Conservation (phyloP, 345 rosid genomes). For the Acer campestre region DNA sequence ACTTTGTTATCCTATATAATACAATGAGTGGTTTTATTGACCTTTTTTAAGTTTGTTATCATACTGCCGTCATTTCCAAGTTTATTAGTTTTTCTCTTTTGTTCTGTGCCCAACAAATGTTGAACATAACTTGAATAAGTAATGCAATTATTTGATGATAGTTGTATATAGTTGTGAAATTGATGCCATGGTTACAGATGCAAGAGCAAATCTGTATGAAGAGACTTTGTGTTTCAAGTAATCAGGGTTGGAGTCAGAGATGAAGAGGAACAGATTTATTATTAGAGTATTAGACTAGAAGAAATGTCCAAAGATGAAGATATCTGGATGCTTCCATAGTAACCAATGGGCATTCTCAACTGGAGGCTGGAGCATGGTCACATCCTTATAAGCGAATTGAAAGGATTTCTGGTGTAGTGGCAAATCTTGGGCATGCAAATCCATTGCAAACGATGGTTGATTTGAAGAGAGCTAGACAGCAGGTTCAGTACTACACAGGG, state of each 20-base stretch:
- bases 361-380: conserved; percentile 80
- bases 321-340: conserved; percentile 81
- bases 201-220: conserved; percentile 81
- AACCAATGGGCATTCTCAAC: conserved; percentile 72
- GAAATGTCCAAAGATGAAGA: conserved; percentile 40
- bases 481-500: conserved; percentile 31
- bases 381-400: conserved; percentile 84
- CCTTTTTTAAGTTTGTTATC: neutral
- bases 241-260: conserved; percentile 66
- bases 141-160: neutral
- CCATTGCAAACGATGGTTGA: conserved; percentile 83
- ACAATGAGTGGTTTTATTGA: neutral
- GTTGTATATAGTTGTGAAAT: neutral
- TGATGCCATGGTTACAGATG: conserved; percentile 45
- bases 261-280: conserved; percentile 27
- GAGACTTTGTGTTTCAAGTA: conserved; percentile 75
- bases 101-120: neutral
- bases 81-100: neutral
- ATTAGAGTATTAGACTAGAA: too few species aligned
- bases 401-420: conserved; percentile 91
- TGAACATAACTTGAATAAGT: neutral
- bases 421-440: conserved; percentile 83
- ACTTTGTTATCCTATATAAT: neutral
- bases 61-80: neutral
- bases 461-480: conserved; percentile 69